These are phyloP conservation scores for Mortierella sp. DNA, from an alignment of 371 early-diverging fungal genomes.

Conservation along the genomic window DNA sequence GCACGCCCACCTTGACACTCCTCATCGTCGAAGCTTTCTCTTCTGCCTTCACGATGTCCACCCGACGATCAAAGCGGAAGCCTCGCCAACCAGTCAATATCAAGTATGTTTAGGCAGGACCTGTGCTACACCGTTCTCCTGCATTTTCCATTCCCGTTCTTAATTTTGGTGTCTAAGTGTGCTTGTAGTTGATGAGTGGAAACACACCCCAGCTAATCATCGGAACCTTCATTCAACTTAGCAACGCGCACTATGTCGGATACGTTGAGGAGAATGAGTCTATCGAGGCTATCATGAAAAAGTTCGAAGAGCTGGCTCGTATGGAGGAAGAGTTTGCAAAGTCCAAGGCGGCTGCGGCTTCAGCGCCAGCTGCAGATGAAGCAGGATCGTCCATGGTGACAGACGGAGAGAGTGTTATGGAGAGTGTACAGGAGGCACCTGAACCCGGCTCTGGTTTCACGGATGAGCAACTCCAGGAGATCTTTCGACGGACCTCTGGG, in stretches of 20 bases:
- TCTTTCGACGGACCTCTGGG: slow-evolving; percentile 87
- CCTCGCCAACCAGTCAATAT: slow-evolving; percentile 42
- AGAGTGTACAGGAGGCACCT: slow-evolving; percentile 12
- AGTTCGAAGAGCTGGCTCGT: slow-evolving; percentile 93
- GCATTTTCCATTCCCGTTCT: neutral
- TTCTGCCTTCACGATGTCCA: slow-evolving; percentile 18
- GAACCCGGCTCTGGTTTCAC: slow-evolving; percentile 62
- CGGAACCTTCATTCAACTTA: slow-evolving; percentile 36
- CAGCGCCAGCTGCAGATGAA: slow-evolving; percentile 11
- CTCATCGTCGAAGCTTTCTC: neutral
- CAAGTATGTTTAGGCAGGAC: slow-evolving; percentile 15
- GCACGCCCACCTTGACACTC: neutral
- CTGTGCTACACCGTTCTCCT: neutral
- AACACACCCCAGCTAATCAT: neutral
- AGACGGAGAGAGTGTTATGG: slow-evolving; percentile 29
- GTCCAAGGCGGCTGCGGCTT: slow-evolving; percentile 30
- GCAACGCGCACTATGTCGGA: slow-evolving; percentile 91
- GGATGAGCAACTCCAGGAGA: slow-evolving; percentile 86
- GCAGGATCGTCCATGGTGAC: slow-evolving; percentile 1
- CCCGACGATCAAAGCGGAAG: slow-evolving; percentile 41
- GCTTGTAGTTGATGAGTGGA: neutral
- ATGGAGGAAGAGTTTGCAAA: slow-evolving; percentile 82
- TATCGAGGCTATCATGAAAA: slow-evolving; percentile 95
- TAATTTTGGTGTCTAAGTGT: neutral
- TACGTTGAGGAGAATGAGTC: slow-evolving; percentile 96